Conservation (phyloP, 2,329 filamentous ascomycete genomes). For the Gnomoniopsis sp. region DNA sequence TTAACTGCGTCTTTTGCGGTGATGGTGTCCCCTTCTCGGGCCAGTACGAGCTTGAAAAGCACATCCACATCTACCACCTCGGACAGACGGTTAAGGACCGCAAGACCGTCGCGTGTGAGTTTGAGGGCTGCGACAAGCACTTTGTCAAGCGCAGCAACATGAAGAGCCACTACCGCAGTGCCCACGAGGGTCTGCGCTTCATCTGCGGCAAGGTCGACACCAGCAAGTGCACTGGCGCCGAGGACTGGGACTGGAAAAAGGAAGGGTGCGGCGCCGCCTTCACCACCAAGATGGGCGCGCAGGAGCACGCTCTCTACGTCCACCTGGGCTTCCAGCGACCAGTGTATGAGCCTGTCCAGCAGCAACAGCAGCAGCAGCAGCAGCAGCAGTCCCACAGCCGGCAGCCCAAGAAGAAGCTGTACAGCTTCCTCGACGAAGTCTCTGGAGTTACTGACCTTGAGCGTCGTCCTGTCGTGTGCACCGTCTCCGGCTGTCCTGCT, state of each 20-base stretch:
- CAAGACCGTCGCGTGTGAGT: slow-evolving; percentile 64
- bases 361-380: neutral
- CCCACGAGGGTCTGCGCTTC: slow-evolving; percentile 74
- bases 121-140: slow-evolving; percentile 65
- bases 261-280: slow-evolving; percentile 74
- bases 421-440: slow-evolving; percentile 39
- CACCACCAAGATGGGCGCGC: slow-evolving; percentile 71
- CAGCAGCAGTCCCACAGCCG: too few species aligned
- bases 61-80: slow-evolving; percentile 76
- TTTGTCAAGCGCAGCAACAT: slow-evolving; percentile 86
- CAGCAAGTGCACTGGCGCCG: slow-evolving; percentile 51
- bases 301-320: slow-evolving; percentile 79
- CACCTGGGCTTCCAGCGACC: slow-evolving; percentile 64
- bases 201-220: slow-evolving; percentile 73
- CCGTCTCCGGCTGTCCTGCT: slow-evolving; percentile 37
- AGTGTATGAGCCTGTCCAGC: slow-evolving; percentile 15
- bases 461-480: slow-evolving; percentile 41
- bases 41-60: slow-evolving; percentile 66
- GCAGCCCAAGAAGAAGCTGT: slow-evolving; percentile 7
- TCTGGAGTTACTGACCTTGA: slow-evolving; percentile 37
- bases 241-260: slow-evolving; percentile 57
- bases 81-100: slow-evolving; percentile 58
- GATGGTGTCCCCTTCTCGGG: slow-evolving; percentile 60
- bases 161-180: slow-evolving; percentile 71
- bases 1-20: slow-evolving; percentile 70